Base-by-base conservation (phyloP, 2,329 filamentous ascomycete species). In the Colletotrichum tropicicola region DNA sequence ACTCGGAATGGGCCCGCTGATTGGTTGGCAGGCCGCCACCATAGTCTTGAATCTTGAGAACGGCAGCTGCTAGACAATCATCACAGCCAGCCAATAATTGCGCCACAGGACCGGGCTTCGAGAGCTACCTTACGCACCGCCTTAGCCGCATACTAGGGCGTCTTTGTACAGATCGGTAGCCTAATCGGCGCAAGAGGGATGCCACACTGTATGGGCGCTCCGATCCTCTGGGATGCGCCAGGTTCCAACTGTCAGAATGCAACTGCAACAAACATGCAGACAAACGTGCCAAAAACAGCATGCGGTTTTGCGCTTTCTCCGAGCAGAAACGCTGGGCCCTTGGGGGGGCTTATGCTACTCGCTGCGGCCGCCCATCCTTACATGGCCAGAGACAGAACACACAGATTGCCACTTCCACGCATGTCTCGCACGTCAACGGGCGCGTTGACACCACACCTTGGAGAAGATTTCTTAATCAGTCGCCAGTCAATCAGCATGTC, bases 61-160 rank as follows among this genome's bases (percentile, higher is more conserved):
- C 37, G 25, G 60, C 35, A 37, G 47, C 28, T 32, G 35, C 15
- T 45, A 41, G 17, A 37, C 57, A 49, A 61, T 44, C 44, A 61
- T 44, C 32, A 19, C 35, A 45, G 54, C 53, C 37, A 61, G 48
- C 61, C 49, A 61, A 65, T 61, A 55, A 56, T 61, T 41, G 23
- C 58, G 57, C 61, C 57, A 61, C 37, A n/a, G 35, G 43, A 7
- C 35, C 23, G 48, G 19, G 28, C 45, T 13, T 52, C 23, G 37
- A 17, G 35, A 19, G 37, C 35, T 39, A 51, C 28, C 6, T n/a
- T n/a, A n/a, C n/a, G n/a, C 49, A 43, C 43, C 43, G 43, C 35
- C 19, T 37, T 43, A 51, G 44, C 43, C 57, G 35, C 35, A 64
- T 48, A 30, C 19, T 44, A 41, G 25, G 30, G 15, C 45, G 27